These are phyloP conservation scores for Candida methanosorbosa DNA, from an alignment of 805 yeast genomes.

Conservation along the genomic window DNA sequence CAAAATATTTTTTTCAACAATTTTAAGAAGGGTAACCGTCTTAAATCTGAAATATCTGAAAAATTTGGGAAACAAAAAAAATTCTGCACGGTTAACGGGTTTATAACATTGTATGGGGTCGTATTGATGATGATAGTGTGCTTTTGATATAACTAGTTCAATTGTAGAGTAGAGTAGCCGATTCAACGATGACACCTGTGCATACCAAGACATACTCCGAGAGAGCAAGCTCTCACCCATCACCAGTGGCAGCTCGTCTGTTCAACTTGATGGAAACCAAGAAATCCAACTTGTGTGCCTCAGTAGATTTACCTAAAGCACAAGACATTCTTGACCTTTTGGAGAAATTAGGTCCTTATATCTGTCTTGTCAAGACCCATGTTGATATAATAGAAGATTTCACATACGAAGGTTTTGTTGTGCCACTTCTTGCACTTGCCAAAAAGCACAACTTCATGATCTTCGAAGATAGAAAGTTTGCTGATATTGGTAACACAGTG, in stretches of 20 bases:
- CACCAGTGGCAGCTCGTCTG: constrained; percentile 74
- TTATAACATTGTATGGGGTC: too few species aligned
- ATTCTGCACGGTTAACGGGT: too few species aligned
- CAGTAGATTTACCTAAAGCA: constrained; percentile 82
- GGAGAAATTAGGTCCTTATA: constrained; percentile 82
- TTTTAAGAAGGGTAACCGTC: too few species aligned
- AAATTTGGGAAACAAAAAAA: too few species aligned
- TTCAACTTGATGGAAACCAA: constrained; percentile 69
- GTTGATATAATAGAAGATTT: constrained; percentile 90
- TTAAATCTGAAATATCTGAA: too few species aligned
- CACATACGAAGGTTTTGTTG: constrained; percentile 67
- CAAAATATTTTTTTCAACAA: too few species aligned
- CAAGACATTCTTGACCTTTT: constrained; percentile 61
- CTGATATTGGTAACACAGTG: constrained; percentile 97
- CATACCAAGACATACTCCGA: constrained; percentile 38
- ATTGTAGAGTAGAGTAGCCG: too few species aligned
- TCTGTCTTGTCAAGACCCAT: constrained; percentile 90
- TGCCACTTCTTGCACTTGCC: constrained; percentile 65
- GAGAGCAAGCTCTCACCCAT: constrained; percentile 63
- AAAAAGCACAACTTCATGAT: constrained; percentile 81
- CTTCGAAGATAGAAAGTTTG: constrained; percentile 96
- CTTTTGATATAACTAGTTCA: too few species aligned
- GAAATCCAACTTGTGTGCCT: constrained; percentile 87
- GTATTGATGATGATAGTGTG: too few species aligned
- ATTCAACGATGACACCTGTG: too few species aligned